Evolutionary conservation across 768 basidiomycete genomes (phyloP), one percentile per base, ranked within the genome.

Genomic region (Postia placenta): DNA sequence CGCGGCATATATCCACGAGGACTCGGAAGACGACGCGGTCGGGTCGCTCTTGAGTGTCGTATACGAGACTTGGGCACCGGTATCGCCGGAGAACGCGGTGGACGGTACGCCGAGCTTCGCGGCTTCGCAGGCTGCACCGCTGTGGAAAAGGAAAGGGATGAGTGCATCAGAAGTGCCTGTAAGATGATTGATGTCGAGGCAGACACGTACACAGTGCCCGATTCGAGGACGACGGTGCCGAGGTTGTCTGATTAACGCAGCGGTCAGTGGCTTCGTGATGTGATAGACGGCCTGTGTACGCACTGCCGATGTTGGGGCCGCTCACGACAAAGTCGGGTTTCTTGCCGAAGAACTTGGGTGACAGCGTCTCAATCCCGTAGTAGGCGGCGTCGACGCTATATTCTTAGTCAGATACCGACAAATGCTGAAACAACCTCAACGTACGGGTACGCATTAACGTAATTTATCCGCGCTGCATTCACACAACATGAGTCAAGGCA

Each of bases 301-400:
- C 37, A 62, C 62, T 54, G 28, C 59, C 60, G 30, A 60, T 46
- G 38, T 78, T 78, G 0, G 74, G 68, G 0, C 76, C 76, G 50
- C 66, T 67, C 23, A 78, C 66, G 6, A 75, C 68, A 25, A 79
- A 61, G 47, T 77, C 75, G 1, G 77, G 67, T 5, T n/a, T 48
- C 5, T 28, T 14, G 20, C 64, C 51, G 50, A 72, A 74, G 55
- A 73, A 69, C 48, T 67, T 49, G 0, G 73, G 73, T 1, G 72
- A 66, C 14, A 75, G 59, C 0, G 71, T 74, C 50, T 76, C 67
- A 24, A 79, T 74, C 1, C 76, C 77, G 35, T 60, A 64, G 17
- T 54, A 42, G 3, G 64, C 64, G 2, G 63, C 58, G 36, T 66
- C 63, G 12, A 62, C 61, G 1, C 62, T 63, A 42, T 11, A 50